Base-by-base conservation (phyloP, 148 eudicot genomes). In the Diospyros lotus region DNA sequence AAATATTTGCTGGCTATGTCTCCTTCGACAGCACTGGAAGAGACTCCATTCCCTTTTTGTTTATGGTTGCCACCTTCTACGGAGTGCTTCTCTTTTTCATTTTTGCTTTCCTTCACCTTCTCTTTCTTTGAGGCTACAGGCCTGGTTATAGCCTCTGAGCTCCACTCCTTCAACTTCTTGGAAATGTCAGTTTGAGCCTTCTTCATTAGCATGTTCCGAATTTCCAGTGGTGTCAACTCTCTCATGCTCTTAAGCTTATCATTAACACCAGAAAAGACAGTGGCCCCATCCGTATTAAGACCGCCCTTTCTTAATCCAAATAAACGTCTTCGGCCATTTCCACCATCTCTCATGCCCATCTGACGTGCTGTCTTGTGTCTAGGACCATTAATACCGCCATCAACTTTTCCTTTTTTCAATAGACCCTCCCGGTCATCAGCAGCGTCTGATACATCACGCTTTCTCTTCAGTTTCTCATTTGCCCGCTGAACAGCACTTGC, bases 391-490 rank as follows among this genome's bases (percentile, higher is more conserved):
- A 8, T 18, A 40, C 50, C 68, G 61, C 62, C 82, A 73, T 77
- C 85, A 65, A 73, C 83, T 48, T 72, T 83, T 64, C 80, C 80
- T 68, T 82, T 88, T 67, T 72, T 79, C 3, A 55, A 74, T 40
- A 51, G 58, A 7, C 51, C 80, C 45, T 76, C 88, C 79, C 81
- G 75, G 6, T 68, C 65, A 2, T 64, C 15, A 60, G 66, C 50
- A 71, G 71, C 64, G 45, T 79, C 78, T 51, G 73, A 65, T 66
- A 79, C 92, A 80, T 81, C 87, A 38, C 74, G 71, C 56, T 80
- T 79, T 83, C 91, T 87, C 79, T 88, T 91, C 73, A 78, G 56
- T 73, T 73, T 85, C 46, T 89, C 90, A 42, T 85, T 79, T 53
- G 80, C 81, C 76, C 55, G 76, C 58, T 77, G 84, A 74, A 79